phyloP scores from a whole-genome alignment of 73 alveolate species.

The Chromera velia region DNA sequence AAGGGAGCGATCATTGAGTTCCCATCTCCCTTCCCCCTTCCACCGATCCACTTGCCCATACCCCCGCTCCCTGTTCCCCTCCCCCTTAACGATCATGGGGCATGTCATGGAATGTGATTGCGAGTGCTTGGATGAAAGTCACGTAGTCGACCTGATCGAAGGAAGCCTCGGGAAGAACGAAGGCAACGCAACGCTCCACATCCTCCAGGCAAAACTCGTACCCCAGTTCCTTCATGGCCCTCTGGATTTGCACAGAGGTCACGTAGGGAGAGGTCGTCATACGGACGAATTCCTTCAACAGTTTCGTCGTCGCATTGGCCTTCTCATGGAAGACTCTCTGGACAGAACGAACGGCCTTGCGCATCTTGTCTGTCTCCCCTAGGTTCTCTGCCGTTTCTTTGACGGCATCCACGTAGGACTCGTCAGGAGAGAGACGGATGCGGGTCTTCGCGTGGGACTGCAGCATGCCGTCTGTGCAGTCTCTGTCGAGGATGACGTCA shows the following conservation, averaged over 20 bases:
- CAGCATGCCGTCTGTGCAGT: not conserved
- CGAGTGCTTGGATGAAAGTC: not conserved
- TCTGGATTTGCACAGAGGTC: not conserved
- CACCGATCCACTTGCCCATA: too few species aligned
- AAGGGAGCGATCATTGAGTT: too few species aligned
- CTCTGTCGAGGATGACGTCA: conserved; percentile 51
- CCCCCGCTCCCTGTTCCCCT: too few species aligned
- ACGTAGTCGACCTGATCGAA: not conserved
- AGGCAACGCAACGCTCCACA: not conserved
- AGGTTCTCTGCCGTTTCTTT: not conserved
- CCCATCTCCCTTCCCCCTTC: too few species aligned
- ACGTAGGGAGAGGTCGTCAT: not conserved
- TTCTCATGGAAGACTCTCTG: not conserved
- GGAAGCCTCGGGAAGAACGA: not conserved
- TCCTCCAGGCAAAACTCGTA: not conserved
- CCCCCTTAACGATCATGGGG: not conserved
- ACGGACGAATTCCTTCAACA: not conserved
- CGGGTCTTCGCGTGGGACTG: not conserved
- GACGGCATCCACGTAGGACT: not conserved
- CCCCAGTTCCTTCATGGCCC: not conserved
- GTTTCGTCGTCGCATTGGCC: not conserved
- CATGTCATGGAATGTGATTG: not conserved
- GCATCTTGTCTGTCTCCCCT: not conserved
- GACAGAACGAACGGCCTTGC: not conserved
- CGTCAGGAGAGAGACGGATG: not conserved